phyloP scores from a whole-genome alignment of 306 rosid genomes.

The Ormosia emarginata region DNA sequence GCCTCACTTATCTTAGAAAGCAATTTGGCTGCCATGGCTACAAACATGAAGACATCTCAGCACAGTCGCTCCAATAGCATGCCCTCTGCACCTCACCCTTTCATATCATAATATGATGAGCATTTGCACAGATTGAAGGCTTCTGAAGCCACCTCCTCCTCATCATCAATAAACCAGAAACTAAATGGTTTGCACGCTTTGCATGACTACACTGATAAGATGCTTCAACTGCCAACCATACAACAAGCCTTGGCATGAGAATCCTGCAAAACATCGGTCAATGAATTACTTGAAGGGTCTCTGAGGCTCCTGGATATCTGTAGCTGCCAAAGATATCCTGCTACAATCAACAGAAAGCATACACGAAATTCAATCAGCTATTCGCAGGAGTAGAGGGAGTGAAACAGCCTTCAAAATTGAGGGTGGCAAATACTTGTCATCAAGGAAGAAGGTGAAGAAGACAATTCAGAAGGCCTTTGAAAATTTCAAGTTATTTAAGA shows the following conservation, averaged over 20 bases:
- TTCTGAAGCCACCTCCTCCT: conserved; percentile 12
- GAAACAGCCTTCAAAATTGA: conserved; percentile 1
- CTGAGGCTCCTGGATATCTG: conserved; percentile 19
- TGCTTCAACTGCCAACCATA: not conserved
- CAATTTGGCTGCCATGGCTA: not conserved
- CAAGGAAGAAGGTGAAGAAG: conserved; percentile 34
- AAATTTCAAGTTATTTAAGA: not conserved
- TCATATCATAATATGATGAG: conserved; percentile 3
- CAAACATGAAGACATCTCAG: conserved; percentile 1
- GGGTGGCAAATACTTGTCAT: conserved; percentile 22
- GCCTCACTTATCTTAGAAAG: not conserved
- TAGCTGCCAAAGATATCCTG: conserved; percentile 19
- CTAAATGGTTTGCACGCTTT: conserved; percentile 11
- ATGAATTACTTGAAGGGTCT: conserved; percentile 10
- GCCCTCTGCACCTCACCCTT: conserved; percentile 23
- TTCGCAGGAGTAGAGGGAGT: not conserved
- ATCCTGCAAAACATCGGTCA: not conserved
- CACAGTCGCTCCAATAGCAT: conserved; percentile 22
- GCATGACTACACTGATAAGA: conserved; percentile 7
- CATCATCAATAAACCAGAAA: conserved; percentile 7
- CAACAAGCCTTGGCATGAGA: not conserved
- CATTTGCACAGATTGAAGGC: conserved; percentile 18
- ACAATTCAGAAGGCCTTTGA: conserved; percentile 21
- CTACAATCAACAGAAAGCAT: conserved; percentile 22
- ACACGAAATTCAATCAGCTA: conserved; percentile 9